Evolutionary conservation across 257 asterid species (phyloP), one percentile per base, ranked within the genome.

Genomic region (Prunella vulgaris): DNA sequence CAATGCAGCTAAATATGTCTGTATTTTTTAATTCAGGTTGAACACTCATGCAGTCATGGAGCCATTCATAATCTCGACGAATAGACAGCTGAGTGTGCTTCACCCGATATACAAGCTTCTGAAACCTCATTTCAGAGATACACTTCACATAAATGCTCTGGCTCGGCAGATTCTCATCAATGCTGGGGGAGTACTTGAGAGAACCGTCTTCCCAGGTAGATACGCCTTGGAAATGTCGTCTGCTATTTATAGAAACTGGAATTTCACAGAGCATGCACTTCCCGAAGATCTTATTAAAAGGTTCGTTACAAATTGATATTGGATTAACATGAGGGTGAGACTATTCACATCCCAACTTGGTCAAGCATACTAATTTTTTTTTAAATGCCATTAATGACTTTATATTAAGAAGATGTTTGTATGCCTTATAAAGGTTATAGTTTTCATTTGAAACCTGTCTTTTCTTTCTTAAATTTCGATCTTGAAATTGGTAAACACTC

Each of bases 31-130:
- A 69, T 78, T 74, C 87, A 92, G 98, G 97, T 78, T 90, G 85
- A 80, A 85, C 76, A 93, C 98, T 7, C 98, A 93, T 77, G 96
- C 97, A 2, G 88, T 81, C n/a, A 93, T 93, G 5, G 98, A 93
- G 86, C 98, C 98, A n/a, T 85, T 93, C 61, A 53, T 87, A 37
- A 93, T 93, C 44, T 95, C 98, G 7, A 70, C 94, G 3, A 77
- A 87, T 46, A 76, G 98, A 48, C 92, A 81, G 42, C 69, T 93
- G 69, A 93, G 98, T 3, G 86, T 82, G 76, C 84, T 93, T 17
- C 98, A 93, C 72, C 98, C 98, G 3, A 77, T 93, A 73, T 25
- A 79, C 83, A 88, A 88, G 89, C 98, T 93, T 76, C 82, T 93
- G 80, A 88, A 88, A 3, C 97, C 97, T 21, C 98, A 93, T 60